phyloP scores from a whole-genome alignment of 1,284 basidiomycete genomes.

The Athelia sp. region DNA sequence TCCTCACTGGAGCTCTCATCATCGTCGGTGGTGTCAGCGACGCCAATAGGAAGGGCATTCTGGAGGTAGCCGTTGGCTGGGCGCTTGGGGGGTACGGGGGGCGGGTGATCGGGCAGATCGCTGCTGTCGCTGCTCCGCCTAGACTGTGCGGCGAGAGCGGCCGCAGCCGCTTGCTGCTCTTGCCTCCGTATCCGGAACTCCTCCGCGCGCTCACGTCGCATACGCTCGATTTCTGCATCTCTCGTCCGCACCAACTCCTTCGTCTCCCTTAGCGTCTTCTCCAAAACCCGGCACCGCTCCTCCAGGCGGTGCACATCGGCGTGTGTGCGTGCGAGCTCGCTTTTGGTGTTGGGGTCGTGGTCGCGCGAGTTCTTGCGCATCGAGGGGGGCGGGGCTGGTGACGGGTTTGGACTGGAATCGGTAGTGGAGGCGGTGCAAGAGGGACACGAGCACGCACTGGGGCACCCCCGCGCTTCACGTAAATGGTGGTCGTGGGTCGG shows the following conservation, averaged over 20 bases:
- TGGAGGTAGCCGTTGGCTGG: neutral
- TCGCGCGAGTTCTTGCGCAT: conserved; percentile 33
- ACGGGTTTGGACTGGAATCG: conserved; percentile 23
- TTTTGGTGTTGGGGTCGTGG: conserved; percentile 31
- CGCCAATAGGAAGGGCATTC: neutral
- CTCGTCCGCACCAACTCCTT: conserved; percentile 40
- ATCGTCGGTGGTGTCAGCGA: too few relatives aligned
- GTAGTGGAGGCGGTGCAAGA: conserved; percentile 21
- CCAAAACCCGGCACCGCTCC: conserved; percentile 55
- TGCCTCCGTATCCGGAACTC: conserved; percentile 6
- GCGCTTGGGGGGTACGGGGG: neutral
- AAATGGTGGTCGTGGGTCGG: conserved; percentile 23
- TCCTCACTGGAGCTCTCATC: too few relatives aligned
- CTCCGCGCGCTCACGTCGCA: conserved; percentile 34
- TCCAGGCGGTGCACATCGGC: conserved; percentile 49
- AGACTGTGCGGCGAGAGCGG: neutral
- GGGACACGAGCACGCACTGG: conserved; percentile 32
- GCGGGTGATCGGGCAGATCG: neutral
- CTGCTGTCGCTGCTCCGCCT: neutral
- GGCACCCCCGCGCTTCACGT: conserved; percentile 34
- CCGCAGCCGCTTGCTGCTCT: conserved; percentile 19
- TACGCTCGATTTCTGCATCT: conserved; percentile 51
- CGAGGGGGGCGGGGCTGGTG: conserved; percentile 11
- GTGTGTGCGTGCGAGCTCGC: conserved; percentile 49
- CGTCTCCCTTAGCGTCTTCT: conserved; percentile 50